Percentiles rank a stretch among this genome's conserved stretches.
phyloP scores from a whole-genome alignment of 495 filamentous ascomycete genomes.

The Penicillium simplicissimum region DNA sequence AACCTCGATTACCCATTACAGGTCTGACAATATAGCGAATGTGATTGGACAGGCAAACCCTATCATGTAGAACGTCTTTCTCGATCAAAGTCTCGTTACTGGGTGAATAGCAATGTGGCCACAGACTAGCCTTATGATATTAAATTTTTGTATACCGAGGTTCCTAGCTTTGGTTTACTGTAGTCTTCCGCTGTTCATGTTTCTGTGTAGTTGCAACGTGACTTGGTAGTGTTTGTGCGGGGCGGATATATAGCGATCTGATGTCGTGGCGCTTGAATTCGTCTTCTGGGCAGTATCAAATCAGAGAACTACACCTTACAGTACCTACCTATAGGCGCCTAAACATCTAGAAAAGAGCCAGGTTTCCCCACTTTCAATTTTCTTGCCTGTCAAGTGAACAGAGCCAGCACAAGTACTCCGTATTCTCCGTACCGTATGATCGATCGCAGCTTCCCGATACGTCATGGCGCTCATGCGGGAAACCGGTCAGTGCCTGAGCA shows the following conservation, averaged over 20 bases:
- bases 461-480: constrained; percentile 3
- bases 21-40: constrained; percentile 30
- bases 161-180: no score
- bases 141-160: no score
- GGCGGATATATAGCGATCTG: no score
- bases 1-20: background rate
- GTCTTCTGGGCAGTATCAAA: background rate
- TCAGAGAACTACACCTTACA: background rate
- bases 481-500: constrained; percentile 3
- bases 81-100: background rate
- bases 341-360: background rate
- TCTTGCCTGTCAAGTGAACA: background rate
- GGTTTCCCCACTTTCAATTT: background rate
- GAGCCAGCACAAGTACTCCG: background rate
- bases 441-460: constrained; percentile 5
- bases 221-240: no score
- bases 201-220: no score
- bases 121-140: no score
- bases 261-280: no score
- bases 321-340: background rate
- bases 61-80: background rate
- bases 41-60: constrained; percentile 24
- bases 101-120: background rate
- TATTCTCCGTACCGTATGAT: background rate
- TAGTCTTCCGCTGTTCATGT: no score